Evolutionary conservation across 768 basidiomycete genomes (phyloP).

Genomic region (Leccinum subtestaceum): DNA sequence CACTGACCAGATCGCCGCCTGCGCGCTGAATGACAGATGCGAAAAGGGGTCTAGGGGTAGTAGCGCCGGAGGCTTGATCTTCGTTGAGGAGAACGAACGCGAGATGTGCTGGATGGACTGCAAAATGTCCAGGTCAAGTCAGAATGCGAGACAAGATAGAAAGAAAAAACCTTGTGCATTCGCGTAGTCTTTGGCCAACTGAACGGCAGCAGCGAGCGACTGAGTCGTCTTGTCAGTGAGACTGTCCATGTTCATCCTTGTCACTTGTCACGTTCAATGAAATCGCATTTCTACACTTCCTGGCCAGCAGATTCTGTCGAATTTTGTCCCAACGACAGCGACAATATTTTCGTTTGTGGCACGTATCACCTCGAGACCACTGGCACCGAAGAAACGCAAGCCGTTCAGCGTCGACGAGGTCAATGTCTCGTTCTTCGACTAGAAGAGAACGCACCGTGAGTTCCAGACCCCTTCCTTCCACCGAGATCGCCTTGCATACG

Average conservation of each 20-base stretch:
- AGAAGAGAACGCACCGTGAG: constrained; percentile 37
- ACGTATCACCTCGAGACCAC: constrained; percentile 77
- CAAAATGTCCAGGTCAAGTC: neutral
- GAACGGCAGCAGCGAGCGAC: constrained; percentile 66
- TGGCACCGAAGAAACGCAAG: neutral
- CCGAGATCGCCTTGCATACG: neutral
- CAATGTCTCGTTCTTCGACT: constrained; percentile 70
- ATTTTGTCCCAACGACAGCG: constrained; percentile 70
- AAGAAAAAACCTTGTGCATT: constrained; percentile 63
- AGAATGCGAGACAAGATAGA: neutral
- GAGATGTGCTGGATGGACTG: constrained; percentile 83
- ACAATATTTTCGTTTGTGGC: constrained; percentile 78
- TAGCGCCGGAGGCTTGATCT: constrained; percentile 36
- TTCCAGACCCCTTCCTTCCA: neutral
- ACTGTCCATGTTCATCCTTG: constrained; percentile 51
- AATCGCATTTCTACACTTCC: constrained; percentile 52
- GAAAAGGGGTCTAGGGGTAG: constrained; percentile 60
- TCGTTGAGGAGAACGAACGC: constrained; percentile 81
- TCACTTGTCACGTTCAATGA: constrained; percentile 9
- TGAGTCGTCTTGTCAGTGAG: constrained; percentile 85
- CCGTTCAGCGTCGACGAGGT: constrained; percentile 52
- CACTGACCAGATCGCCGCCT: constrained; percentile 77
- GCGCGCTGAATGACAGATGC: constrained; percentile 74
- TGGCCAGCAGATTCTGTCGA: constrained; percentile 90
- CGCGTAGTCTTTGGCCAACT: constrained; percentile 80